Evolutionary conservation across 768 basidiomycete species (phyloP).

Genomic region (Panaeolus papilionaceus): DNA sequence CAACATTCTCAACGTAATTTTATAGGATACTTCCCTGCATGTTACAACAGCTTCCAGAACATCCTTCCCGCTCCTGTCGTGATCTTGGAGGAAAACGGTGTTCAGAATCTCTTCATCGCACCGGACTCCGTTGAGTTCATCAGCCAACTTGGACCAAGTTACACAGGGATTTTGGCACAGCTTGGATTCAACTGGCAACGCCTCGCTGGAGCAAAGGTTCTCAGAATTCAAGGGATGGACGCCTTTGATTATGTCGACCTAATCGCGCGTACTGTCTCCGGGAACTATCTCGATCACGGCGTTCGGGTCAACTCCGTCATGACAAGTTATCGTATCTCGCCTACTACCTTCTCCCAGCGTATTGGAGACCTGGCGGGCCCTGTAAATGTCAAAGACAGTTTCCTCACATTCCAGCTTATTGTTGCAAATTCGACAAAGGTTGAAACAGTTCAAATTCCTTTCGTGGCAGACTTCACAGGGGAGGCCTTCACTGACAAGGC

Average conservation of each 20-base stretch:
- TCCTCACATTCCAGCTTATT: conserved; percentile 54
- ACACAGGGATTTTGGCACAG: conserved; percentile 50
- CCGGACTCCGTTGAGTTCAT: conserved; percentile 62
- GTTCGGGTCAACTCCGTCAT: conserved; percentile 69
- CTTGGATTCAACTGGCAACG: conserved; percentile 63
- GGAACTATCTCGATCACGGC: conserved; percentile 69
- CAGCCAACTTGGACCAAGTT: conserved; percentile 49
- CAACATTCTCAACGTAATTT: neutral
- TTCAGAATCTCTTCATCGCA: conserved; percentile 54
- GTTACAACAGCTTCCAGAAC: conserved; percentile 61
- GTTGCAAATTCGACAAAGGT: conserved; percentile 49
- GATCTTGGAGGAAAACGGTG: conserved; percentile 53
- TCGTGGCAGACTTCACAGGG: conserved; percentile 54
- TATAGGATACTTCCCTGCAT: conserved; percentile 61
- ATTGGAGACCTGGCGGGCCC: conserved; percentile 64
- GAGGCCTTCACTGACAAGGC: conserved; percentile 52
- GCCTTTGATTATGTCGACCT: conserved; percentile 61
- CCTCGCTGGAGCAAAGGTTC: conserved; percentile 63
- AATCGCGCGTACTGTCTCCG: conserved; percentile 63
- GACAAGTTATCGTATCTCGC: conserved; percentile 59
- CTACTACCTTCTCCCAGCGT: conserved; percentile 58
- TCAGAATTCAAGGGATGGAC: conserved; percentile 58
- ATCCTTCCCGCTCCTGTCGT: conserved; percentile 63
- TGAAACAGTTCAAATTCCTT: conserved; percentile 60
- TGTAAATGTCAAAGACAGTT: conserved; percentile 49